phyloP scores from a whole-genome alignment of 495 filamentous ascomycete species.

The Podospora australis region DNA sequence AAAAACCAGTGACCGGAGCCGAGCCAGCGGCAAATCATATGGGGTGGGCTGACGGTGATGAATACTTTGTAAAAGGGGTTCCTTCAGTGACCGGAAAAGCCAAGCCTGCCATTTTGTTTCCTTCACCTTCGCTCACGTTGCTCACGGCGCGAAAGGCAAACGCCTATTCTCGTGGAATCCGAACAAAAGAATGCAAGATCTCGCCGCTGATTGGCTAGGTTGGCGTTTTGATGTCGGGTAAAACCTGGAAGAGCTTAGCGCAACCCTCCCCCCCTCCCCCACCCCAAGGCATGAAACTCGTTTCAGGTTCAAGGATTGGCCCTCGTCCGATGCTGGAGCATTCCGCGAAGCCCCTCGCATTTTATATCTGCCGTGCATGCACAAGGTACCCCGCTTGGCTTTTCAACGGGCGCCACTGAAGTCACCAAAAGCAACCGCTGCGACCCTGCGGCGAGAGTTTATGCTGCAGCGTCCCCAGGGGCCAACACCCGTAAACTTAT shows the following conservation, averaged over 20 bases:
- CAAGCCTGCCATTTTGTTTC: too few relatives aligned
- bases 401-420: constrained; percentile 10
- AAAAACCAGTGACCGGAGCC: too few relatives aligned
- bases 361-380: constrained; percentile 7
- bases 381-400: constrained; percentile 11
- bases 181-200: neutral
- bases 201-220: constrained; percentile 5
- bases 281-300: constrained; percentile 13
- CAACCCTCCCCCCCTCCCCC: too few relatives aligned
- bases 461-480: neutral
- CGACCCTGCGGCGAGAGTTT: neutral
- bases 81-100: neutral
- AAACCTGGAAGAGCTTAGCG: constrained; percentile 1
- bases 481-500: too few relatives aligned
- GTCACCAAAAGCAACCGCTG: neutral
- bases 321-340: constrained; percentile 9
- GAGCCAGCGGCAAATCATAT: too few relatives aligned
- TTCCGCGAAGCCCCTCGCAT: constrained; percentile 14
- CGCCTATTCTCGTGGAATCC: neutral
- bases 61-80: neutral
- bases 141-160: neutral
- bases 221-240: neutral
- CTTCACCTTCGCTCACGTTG: too few relatives aligned
- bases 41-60: too few relatives aligned
- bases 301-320: constrained; percentile 11